Evolutionary conservation across 1,284 basidiomycete genomes (phyloP).

Genomic region (Ustilago esculenta): DNA sequence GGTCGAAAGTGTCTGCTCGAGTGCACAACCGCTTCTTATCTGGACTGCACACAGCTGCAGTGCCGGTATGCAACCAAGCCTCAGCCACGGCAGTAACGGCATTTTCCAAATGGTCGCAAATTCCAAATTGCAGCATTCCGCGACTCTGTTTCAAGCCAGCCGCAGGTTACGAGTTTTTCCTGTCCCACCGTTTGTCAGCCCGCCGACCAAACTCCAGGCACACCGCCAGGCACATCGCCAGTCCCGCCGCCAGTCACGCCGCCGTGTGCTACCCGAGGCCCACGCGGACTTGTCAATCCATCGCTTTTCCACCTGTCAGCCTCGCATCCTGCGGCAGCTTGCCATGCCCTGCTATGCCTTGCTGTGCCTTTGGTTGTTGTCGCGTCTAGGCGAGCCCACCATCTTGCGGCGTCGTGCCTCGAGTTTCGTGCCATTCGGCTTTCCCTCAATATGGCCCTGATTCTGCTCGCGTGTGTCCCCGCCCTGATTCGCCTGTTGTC

Average conservation of each 20-base stretch:
- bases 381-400: no score
- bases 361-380: no score
- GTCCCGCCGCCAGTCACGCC: no score
- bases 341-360: background rate
- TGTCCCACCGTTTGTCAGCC: background rate
- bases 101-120: no score
- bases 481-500: background rate
- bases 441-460: background rate
- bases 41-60: no score
- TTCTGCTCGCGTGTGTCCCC: background rate
- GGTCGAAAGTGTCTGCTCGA: background rate
- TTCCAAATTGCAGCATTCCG: background rate
- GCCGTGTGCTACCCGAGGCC: background rate
- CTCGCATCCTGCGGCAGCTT: background rate
- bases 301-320: background rate
- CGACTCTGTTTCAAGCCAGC: constrained; percentile 5
- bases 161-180: constrained; percentile 3
- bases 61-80: no score
- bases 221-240: no score
- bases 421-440: constrained; percentile 4
- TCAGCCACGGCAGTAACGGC: no score
- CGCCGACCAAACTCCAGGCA: no score
- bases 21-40: no score
- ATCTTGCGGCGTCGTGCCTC: background rate
- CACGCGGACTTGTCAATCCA: constrained; percentile 12